Base-by-base conservation (phyloP, 805 yeast genomes). In the Candida ponderosae region DNA sequence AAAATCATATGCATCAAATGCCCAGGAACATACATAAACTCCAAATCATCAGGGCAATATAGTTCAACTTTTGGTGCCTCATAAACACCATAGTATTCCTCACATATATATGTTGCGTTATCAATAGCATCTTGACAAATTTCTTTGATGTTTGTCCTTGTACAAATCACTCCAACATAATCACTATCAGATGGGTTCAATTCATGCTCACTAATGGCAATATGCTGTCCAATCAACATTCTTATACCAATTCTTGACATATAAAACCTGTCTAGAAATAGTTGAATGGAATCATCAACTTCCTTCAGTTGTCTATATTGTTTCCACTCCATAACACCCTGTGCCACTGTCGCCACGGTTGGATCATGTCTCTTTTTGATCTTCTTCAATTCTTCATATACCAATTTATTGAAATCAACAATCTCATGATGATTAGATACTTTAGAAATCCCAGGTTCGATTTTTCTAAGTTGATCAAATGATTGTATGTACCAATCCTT, bases 181-280 rank as follows among this genome's bases (percentile, higher is more conserved):
- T 85, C 79, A 27, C 68, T 70, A 8, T 7, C 11, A 11, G 5
- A 14, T 24, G 14, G 13, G 14, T 24, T 24, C 16, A 69, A 59
- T 19, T 72, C 68, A 16, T 81, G 82, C 34, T 81, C 79, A 61
- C 78, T 80, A 36, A 87, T 69, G 1, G 96, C 90, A 45, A 87
- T 81, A 51, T 87, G 95, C 62, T 87, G 96, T n/a, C 96, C 96
- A 51, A 87, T 84, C 30, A 87, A 70, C 94, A 88, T 88, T 45
- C 96, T 72, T 42, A 88, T 88, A 2, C 96, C 96, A 43, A 88
- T 88, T 40, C 96, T 70, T 37, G 87, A 79, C 88, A 87, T 79
- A 65, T 88, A 87, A 55, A 87, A 87, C 24, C 93, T 60, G 61
- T 88, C 96, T 44, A 87, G 65, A 53, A 88, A 87, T 14, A 77